These are phyloP conservation scores for Dryadomyces quercivorus DNA, from an alignment of 2,329 filamentous ascomycete genomes.

Conservation along the genomic window DNA sequence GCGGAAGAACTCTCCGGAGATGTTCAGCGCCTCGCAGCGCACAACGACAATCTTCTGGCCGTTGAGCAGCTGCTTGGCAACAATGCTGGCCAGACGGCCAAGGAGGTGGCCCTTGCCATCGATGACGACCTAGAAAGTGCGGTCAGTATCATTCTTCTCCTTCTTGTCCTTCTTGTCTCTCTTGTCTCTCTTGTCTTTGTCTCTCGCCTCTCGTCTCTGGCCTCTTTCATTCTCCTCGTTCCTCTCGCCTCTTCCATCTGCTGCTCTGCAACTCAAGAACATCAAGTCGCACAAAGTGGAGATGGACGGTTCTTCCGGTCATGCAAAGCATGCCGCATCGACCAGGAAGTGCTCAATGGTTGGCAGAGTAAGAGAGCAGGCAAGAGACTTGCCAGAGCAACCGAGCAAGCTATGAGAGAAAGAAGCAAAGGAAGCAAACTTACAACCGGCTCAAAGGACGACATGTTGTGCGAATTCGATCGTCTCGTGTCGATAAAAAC, in stretches of 20 bases:
- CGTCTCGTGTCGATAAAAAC: slow-evolving; percentile 11
- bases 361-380: too few relatives aligned
- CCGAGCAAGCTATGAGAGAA: neutral
- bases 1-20: slow-evolving; percentile 99
- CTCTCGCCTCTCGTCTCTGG: too few relatives aligned
- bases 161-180: too few relatives aligned
- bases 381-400: neutral
- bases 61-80: slow-evolving; percentile 97
- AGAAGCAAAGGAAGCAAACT: slow-evolving; percentile 27
- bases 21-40: slow-evolving; percentile 98
- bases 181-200: too few relatives aligned
- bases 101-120: slow-evolving; percentile 99
- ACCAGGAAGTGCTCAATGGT: too few relatives aligned
- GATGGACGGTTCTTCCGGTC: too few relatives aligned
- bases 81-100: slow-evolving; percentile 93
- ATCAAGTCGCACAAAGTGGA: too few relatives aligned
- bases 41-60: slow-evolving; percentile 99
- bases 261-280: too few relatives aligned
- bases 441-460: slow-evolving; percentile 59
- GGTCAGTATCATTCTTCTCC: slow-evolving; percentile 3
- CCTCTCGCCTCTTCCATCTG: too few relatives aligned
- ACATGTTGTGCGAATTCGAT: slow-evolving; percentile 36
- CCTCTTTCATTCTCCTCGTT: too few relatives aligned
- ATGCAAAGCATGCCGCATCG: too few relatives aligned
- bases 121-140: slow-evolving; percentile 67